These are phyloP conservation scores for Chlorencoelia australis DNA, from an alignment of 2,329 filamentous ascomycete species.

Conservation along the genomic window DNA sequence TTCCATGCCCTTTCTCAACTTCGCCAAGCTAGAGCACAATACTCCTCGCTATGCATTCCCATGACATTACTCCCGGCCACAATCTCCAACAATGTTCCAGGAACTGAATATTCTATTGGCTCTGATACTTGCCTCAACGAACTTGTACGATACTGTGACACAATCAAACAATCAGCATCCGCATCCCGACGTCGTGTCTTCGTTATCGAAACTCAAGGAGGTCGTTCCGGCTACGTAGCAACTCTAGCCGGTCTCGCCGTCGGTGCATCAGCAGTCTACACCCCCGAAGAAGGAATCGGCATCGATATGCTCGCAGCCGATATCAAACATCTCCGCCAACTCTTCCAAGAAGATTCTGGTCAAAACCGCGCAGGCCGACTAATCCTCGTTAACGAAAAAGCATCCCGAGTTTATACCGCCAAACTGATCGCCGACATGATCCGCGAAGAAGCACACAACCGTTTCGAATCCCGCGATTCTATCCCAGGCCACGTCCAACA, in stretches of 20 bases:
- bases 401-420: conserved; percentile 80
- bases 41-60: conserved; percentile 82
- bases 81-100: conserved; percentile 96
- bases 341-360: conserved; percentile 77
- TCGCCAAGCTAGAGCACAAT: conserved; percentile 66
- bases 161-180: conserved; percentile 93
- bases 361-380: conserved; percentile 85
- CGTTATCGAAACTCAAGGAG: conserved; percentile 95
- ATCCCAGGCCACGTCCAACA: conserved; percentile 94
- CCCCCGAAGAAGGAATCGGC: conserved; percentile 89
- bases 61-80: conserved; percentile 90
- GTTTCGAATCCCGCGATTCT: conserved; percentile 85
- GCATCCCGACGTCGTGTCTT: conserved; percentile 90
- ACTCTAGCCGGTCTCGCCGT: conserved; percentile 86
- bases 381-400: conserved; percentile 94
- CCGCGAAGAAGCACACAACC: conserved; percentile 79
- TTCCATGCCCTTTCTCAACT: conserved; percentile 88
- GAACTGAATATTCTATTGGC: conserved; percentile 92
- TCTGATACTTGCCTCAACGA: conserved; percentile 97
- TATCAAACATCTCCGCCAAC: conserved; percentile 77
- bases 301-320: conserved; percentile 88
- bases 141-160: conserved; percentile 89
- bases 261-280: conserved; percentile 88
- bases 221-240: conserved; percentile 86
- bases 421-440: conserved; percentile 95